phyloP scores from a whole-genome alignment of 257 asterid genomes.

The Henckelia pumila region DNA sequence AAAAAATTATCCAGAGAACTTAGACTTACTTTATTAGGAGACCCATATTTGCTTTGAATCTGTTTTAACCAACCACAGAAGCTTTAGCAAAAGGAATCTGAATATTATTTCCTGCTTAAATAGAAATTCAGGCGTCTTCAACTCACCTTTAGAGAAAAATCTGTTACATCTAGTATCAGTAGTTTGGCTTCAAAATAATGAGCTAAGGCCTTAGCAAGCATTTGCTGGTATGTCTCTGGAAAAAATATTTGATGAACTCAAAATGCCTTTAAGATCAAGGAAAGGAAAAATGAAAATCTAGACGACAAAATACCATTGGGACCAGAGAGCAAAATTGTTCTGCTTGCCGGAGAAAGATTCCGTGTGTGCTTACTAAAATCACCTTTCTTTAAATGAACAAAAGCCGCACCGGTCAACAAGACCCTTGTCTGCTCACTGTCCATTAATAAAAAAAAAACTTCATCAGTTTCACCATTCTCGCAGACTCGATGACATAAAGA shows the following conservation, averaged over 20 bases:
- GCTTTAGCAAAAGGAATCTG: conserved; percentile 20
- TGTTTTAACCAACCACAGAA: conserved; percentile 32
- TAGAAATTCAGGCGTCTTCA: neutral
- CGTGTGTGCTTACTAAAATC: conserved; percentile 58
- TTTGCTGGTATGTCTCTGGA: conserved; percentile 71
- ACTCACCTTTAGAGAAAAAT: conserved; percentile 70
- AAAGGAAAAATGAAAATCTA: neutral
- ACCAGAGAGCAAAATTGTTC: conserved; percentile 80
- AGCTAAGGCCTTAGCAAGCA: conserved; percentile 80
- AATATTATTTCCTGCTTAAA: conserved; percentile 1
- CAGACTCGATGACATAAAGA: too few relatives aligned
- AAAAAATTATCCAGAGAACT: conserved; percentile 28
- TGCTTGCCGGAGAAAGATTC: conserved; percentile 86
- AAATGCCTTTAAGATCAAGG: conserved; percentile 7
- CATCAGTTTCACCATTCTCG: conserved; percentile 19
- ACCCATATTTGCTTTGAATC: conserved; percentile 83
- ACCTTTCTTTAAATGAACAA: conserved; percentile 58
- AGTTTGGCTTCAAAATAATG: conserved; percentile 69
- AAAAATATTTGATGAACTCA: conserved; percentile 11
- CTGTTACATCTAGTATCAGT: conserved; percentile 62
- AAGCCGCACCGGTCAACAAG: conserved; percentile 72
- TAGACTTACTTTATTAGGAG: conserved; percentile 47
- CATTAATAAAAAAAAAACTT: conserved; percentile 20
- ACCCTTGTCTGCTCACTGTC: conserved; percentile 69
- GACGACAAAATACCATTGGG: conserved; percentile 54